Base-by-base conservation (phyloP, 2,329 filamentous ascomycete genomes). In the Diaporthe caulivora region DNA sequence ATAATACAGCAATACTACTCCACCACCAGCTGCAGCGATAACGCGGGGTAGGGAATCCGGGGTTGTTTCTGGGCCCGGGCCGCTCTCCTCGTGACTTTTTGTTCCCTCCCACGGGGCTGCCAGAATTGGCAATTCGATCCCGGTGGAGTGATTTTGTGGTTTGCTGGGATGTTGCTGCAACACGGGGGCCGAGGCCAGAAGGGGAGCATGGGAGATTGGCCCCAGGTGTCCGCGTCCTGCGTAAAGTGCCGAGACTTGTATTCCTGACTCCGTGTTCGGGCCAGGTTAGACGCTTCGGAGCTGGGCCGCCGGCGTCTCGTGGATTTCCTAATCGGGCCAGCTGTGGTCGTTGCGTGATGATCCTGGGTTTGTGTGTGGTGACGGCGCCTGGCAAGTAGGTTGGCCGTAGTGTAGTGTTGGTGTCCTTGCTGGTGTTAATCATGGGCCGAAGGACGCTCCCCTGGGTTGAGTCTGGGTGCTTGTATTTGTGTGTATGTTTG, bases 301-400 rank as follows among this genome's bases (percentile, higher is more conserved):
- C 71, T 70, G 65, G 51, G 58, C 29, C 65, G 71, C 73, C 73
- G 73, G 29, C 34, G 65, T 65, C 58, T 75, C 65, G 57, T 65
- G 49, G 21, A 49, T 72, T 75, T 57, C 73, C 73, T 75, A 67
- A 64, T 75, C 42, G 65, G 73, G 73, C 58, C 21, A 40, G 15
- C 37, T 13, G 21, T 40, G 62, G 18, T 10, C 31, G 62, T 40
- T 67, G 62, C 62, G 62, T 67, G 62, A 67, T 67, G 62, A 44
- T 67, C 31, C 62, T 40, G n/a, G 13, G 13, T 3, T 49, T n/a
- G n/a, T n/a, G 2, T 8, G 62, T 53, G 62, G 40, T 67, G 47
- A 26, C 29, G 62, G 6, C 9, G 62, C 62, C 13, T 53, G n/a
- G 31, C 13, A 17, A 2, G 9, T 18, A 26, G 62, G 9, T 21